Base-by-base conservation (phyloP, 1,284 basidiomycete genomes). In the Laetiporus sulphureus region DNA sequence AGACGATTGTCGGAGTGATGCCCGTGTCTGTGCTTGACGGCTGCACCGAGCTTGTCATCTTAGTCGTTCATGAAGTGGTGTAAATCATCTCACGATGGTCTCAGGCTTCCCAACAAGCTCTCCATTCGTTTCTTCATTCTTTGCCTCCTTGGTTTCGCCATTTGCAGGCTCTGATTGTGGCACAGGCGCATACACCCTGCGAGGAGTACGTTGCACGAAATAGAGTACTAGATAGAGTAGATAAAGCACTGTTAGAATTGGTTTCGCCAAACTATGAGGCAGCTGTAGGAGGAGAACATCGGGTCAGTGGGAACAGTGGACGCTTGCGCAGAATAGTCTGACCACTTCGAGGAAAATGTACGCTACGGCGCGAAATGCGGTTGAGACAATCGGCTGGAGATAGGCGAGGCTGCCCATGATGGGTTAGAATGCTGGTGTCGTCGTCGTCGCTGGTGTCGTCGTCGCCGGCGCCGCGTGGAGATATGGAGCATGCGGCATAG, bases 321-420 rank as follows among this genome's bases (percentile, higher is more conserved):
- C 27, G 20, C 11, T 7, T 15, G 35, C 20, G 15, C 25, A 18
- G 31, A 36, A 35, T 6, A 6, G 21, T 20, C 27, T 10, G 33
- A 57, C 55, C 33, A 55, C 53, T 51, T 52, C 32, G 42, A 57
- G 51, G 42, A 57, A 57, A 38, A 54, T 35, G 38, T 54, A 57
- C 23, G 46, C 49, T 29, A 40, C 38, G 18, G 50, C 42, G 37
- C 55, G 53, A 40, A 54, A 57, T 13, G 53, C 41, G 13, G 53
- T 57, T 13, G 55, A 57, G 23, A n/a, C n/a, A n/a, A n/a, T n/a
- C n/a, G n/a, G n/a, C n/a, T n/a, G n/a, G n/a, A n/a, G n/a, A n/a
- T n/a, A n/a, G n/a, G n/a, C n/a, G n/a, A n/a, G n/a, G n/a, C n/a
- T n/a, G n/a, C n/a, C n/a, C n/a, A n/a, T n/a, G n/a, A n/a, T n/a